Percentiles rank a stretch among this genome's conserved stretches.
These are phyloP conservation scores for Talaromyces ruber DNA, from an alignment of 495 filamentous ascomycete genomes.

Conservation along the genomic window DNA sequence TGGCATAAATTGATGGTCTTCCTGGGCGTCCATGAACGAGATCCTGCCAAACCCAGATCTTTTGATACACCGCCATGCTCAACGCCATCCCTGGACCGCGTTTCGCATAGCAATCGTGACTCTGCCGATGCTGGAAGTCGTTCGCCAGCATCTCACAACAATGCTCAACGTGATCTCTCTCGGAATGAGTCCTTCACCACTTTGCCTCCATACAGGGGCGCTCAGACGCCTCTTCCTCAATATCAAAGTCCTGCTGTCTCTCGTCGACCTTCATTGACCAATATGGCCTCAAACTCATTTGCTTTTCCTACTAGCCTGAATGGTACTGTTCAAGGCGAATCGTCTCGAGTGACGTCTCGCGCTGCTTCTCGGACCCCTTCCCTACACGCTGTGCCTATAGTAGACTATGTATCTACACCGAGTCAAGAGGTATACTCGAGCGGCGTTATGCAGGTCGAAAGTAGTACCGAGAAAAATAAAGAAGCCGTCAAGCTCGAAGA, in stretches of 20 bases:
- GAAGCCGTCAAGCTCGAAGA: neutral
- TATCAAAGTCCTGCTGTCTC: conserved; percentile 2
- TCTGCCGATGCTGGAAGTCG: neutral
- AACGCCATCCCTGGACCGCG: neutral
- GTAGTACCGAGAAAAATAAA: neutral
- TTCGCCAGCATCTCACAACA: neutral
- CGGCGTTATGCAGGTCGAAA: neutral
- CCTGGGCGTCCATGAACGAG: neutral
- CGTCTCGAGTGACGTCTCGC: conserved; percentile 2
- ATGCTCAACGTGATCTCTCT: neutral
- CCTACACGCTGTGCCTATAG: neutral
- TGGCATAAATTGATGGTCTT: conserved; percentile 6
- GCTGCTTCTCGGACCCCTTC: neutral
- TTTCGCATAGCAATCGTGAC: neutral
- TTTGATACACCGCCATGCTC: neutral
- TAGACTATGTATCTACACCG: neutral
- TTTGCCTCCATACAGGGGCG: conserved; percentile 1
- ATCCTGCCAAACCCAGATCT: neutral
- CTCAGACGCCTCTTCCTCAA: conserved; percentile 3
- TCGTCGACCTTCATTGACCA: conserved; percentile 1
- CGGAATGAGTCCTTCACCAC: conserved; percentile 1
- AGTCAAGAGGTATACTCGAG: neutral
- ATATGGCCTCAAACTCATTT: neutral
- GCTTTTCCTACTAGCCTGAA: neutral
- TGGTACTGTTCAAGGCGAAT: neutral